These are phyloP conservation scores for Thermochaetoides dissita DNA, from an alignment of 2,329 filamentous ascomycete species.

Conservation along the genomic window DNA sequence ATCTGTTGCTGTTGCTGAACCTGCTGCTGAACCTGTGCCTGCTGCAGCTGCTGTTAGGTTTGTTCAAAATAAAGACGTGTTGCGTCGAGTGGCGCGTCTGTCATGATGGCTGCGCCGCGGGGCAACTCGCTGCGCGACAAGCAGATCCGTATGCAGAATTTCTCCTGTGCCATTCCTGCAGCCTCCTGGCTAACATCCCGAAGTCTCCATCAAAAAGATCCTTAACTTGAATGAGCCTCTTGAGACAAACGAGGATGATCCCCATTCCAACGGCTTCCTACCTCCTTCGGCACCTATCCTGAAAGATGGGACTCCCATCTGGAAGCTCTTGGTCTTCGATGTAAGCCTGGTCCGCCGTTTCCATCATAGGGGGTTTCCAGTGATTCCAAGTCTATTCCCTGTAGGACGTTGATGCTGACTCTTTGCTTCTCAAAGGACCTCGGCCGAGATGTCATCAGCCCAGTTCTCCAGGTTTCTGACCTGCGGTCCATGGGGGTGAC, in stretches of 20 bases:
- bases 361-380: no score
- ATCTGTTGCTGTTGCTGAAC: no score
- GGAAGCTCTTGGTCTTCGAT: conserved; percentile 96
- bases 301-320: conserved; percentile 52
- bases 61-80: no score
- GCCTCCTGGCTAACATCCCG: neutral
- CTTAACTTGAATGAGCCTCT: conserved; percentile 79
- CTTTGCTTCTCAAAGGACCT: conserved; percentile 27
- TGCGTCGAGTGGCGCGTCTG: neutral
- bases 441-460: conserved; percentile 91
- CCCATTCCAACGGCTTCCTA: conserved; percentile 47
- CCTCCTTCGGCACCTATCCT: conserved; percentile 65
- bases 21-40: no score
- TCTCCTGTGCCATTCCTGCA: neutral
- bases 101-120: conserved; percentile 29
- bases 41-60: no score
- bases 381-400: no score
- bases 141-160: conserved; percentile 29
- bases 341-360: conserved; percentile 16
- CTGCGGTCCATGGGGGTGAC: conserved; percentile 88
- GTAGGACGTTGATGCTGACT: conserved; percentile 4
- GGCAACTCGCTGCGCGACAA: conserved; percentile 35
- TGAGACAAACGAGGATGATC: conserved; percentile 47
- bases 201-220: conserved; percentile 80
- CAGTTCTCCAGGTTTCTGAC: conserved; percentile 86